Evolutionary conservation across 2,329 filamentous ascomycete species (phyloP).

Genomic region (Lachnellula cervina): DNA sequence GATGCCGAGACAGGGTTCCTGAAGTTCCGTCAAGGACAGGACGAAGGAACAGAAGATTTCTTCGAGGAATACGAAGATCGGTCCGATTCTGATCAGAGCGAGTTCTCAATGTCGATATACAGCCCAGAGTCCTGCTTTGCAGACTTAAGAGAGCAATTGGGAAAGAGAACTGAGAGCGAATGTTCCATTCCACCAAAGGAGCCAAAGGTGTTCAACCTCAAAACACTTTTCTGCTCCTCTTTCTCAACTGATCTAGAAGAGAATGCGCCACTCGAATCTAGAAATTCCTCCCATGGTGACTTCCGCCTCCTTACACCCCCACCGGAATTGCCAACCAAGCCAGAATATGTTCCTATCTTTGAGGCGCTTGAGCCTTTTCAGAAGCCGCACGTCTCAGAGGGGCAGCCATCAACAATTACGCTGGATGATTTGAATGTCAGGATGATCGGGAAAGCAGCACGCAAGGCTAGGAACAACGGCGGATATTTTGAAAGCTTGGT

Average conservation of each 20-base stretch:
- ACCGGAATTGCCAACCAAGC: background rate
- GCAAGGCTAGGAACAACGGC: background rate
- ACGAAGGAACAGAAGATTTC: background rate
- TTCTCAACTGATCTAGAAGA: no score
- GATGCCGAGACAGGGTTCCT: background rate
- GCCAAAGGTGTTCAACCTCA: background rate
- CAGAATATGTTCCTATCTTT: background rate
- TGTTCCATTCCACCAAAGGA: no score
- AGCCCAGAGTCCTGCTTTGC: background rate
- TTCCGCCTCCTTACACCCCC: background rate
- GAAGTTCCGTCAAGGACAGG: no score
- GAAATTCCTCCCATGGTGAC: background rate
- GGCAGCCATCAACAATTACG: background rate
- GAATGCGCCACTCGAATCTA: no score
- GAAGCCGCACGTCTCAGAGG: background rate
- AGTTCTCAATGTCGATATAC: background rate
- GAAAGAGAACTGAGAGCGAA: no score
- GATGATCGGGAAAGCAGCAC: conserved; percentile 12
- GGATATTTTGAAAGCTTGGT: conserved; percentile 16
- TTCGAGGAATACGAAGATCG: background rate
- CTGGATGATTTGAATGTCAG: conserved; percentile 10
- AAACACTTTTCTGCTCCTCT: background rate
- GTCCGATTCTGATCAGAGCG: background rate
- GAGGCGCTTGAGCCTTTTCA: background rate
- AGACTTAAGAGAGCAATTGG: background rate